A percentile compares a stretch with the other conserved stretches of the same genome.
Conservation (phyloP, 2,329 filamentous ascomycete species). For the Clonostachys rhizophaga region DNA sequence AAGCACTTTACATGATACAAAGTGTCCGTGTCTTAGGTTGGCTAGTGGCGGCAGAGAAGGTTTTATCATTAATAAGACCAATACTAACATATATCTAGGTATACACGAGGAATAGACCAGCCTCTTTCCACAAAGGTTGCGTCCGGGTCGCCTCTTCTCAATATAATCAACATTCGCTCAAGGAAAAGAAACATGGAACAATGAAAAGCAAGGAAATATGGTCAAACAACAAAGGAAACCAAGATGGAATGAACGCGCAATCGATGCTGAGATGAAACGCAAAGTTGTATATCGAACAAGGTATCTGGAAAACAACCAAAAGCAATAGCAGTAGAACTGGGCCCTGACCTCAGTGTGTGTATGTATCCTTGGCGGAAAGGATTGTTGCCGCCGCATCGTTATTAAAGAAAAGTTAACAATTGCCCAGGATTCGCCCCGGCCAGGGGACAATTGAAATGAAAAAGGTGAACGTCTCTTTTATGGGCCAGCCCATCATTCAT, state of each 20-base stretch:
- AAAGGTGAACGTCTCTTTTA: conserved; percentile 32
- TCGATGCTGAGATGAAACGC: conserved; percentile 4
- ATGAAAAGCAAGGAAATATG: conserved; percentile 2
- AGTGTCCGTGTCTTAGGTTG: too few relatives aligned
- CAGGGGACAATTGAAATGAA: conserved; percentile 15
- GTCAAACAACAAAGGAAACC: not conserved
- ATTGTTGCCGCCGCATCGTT: conserved; percentile 14
- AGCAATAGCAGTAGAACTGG: too few relatives aligned
- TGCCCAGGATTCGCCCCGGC: too few relatives aligned
- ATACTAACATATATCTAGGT: conserved; percentile 13
- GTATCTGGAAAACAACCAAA: conserved; percentile 5
- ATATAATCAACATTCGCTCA: not conserved
- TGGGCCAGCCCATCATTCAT: conserved; percentile 44
- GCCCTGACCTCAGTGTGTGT: too few relatives aligned
- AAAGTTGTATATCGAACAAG: conserved; percentile 50
- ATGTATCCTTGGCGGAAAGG: conserved; percentile 16
- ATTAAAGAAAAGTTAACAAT: conserved; percentile 30
- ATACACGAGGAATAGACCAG: conserved; percentile 25
- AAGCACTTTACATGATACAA: too few relatives aligned
- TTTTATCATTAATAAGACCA: conserved; percentile 9
- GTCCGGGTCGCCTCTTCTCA: conserved; percentile 1
- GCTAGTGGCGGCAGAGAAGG: too few relatives aligned
- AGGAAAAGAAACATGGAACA: not conserved
- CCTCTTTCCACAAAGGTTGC: conserved; percentile 11
- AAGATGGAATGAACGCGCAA: not conserved